phyloP scores from a whole-genome alignment of 495 filamentous ascomycete genomes.

The Neurospora cerealis region DNA sequence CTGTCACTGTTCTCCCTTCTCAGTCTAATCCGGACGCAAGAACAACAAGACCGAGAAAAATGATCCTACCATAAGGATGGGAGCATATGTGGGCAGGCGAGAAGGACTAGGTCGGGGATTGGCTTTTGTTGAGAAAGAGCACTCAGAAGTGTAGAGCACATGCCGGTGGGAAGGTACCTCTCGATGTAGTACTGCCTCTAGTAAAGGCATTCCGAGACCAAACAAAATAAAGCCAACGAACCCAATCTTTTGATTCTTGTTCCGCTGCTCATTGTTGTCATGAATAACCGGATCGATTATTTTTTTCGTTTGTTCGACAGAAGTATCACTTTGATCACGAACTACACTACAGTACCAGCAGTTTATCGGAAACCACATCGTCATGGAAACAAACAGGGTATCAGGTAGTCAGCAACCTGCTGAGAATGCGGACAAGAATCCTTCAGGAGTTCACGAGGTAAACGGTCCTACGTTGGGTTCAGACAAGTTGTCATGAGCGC shows the following conservation, averaged over 20 bases:
- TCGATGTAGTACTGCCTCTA: neutral
- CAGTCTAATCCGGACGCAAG: too few relatives aligned
- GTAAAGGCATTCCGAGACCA: neutral
- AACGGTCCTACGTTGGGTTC: neutral
- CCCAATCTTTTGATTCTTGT: neutral
- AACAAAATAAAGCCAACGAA: neutral
- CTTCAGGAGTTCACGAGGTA: neutral
- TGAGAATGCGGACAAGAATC: neutral
- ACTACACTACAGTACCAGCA: neutral
- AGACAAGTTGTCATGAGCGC: neutral
- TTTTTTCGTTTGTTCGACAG: neutral
- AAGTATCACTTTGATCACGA: neutral
- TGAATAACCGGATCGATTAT: neutral
- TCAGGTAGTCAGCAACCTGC: neutral
- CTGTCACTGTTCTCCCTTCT: too few relatives aligned
- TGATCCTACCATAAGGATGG: too few relatives aligned
- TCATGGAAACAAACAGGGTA: neutral
- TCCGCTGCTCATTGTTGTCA: neutral
- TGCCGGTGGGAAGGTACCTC: neutral
- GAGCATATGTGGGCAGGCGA: neutral
- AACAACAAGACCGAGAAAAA: too few relatives aligned
- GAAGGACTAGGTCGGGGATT: neutral
- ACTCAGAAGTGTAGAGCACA: neutral
- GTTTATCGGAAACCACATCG: neutral
- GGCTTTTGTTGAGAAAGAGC: neutral